A percentile compares a stretch with the other conserved stretches of the same genome.
These are phyloP conservation scores for Nemania diffusa DNA, from an alignment of 2,329 filamentous ascomycete species.

Conservation along the genomic window DNA sequence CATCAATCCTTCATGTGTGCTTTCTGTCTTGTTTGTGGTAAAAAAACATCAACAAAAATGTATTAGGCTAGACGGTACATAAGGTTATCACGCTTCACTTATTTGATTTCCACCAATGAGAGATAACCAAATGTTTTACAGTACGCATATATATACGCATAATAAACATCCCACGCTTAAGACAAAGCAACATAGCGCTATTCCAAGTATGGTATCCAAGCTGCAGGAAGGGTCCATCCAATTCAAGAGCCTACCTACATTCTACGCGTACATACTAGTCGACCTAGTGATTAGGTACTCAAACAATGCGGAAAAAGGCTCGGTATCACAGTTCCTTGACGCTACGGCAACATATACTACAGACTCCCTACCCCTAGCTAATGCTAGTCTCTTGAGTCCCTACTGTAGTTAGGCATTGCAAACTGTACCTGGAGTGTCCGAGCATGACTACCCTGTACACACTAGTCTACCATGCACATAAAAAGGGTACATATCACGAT, in stretches of 20 bases:
- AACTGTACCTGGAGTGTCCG: neutral
- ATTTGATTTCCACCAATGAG: constrained; percentile 28
- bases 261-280: too few relatives aligned
- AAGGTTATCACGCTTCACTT: neutral
- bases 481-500: neutral
- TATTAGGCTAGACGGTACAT: neutral
- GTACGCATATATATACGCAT: too few relatives aligned
- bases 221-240: constrained; percentile 28
- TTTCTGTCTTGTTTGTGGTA: neutral
- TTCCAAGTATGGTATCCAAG: neutral
- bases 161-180: neutral
- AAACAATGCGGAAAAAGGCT: too few relatives aligned
- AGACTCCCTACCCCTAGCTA: too few relatives aligned
- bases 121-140: too few relatives aligned
- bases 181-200: neutral
- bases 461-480: neutral
- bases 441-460: constrained; percentile 6
- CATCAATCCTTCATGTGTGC: neutral
- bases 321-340: too few relatives aligned
- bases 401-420: neutral
- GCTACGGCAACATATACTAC: too few relatives aligned
- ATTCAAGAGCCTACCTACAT: neutral
- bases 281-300: too few relatives aligned
- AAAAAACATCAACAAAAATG: neutral
- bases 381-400: neutral